A percentile compares a stretch with the other conserved stretches of the same genome.
phyloP scores from a whole-genome alignment of 192 early-diverging fungal genomes.

The Gaertneriomyces semiglobifer region DNA sequence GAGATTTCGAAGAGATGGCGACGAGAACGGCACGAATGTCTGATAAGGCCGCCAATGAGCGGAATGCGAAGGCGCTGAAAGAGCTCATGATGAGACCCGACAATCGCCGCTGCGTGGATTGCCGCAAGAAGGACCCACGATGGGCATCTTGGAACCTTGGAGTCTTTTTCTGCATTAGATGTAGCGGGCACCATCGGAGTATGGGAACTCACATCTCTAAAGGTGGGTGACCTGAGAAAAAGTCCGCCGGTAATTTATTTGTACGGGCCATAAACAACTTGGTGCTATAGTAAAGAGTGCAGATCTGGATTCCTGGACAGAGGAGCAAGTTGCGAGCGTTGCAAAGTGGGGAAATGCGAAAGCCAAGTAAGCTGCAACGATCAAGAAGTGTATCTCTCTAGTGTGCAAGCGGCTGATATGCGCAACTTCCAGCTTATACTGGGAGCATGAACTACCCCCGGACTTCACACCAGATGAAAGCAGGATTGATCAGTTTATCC shows the following conservation, averaged over 20 bases:
- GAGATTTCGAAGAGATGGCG: slow-evolving; percentile 19
- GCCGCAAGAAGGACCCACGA: slow-evolving; percentile 73
- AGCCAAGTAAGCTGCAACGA: slow-evolving; percentile 49
- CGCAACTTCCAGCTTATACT: slow-evolving; percentile 36
- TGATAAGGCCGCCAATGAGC: slow-evolving; percentile 69
- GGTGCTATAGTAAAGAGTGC: slow-evolving; percentile 68
- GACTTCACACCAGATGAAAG: slow-evolving; percentile 57
- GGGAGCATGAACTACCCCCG: slow-evolving; percentile 48
- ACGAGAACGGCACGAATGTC: slow-evolving; percentile 64
- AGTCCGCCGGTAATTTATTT: too few species aligned
- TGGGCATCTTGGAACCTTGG: slow-evolving; percentile 89
- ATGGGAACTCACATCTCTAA: slow-evolving; percentile 83
- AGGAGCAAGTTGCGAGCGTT: slow-evolving; percentile 77
- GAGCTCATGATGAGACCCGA: slow-evolving; percentile 63
- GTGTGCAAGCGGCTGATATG: background rate
- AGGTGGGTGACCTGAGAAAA: slow-evolving; percentile 43
- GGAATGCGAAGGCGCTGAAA: slow-evolving; percentile 67
- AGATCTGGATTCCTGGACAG: slow-evolving; percentile 78
- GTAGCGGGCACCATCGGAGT: slow-evolving; percentile 77
- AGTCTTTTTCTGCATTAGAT: slow-evolving; percentile 91
- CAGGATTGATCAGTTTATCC: slow-evolving; percentile 71
- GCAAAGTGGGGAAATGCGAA: slow-evolving; percentile 74
- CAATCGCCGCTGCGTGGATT: slow-evolving; percentile 78
- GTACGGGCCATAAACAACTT: too few species aligned
- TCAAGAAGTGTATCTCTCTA: background rate